These are phyloP conservation scores for Pyronema omphalodes DNA, from an alignment of 495 filamentous ascomycete species.

Conservation along the genomic window DNA sequence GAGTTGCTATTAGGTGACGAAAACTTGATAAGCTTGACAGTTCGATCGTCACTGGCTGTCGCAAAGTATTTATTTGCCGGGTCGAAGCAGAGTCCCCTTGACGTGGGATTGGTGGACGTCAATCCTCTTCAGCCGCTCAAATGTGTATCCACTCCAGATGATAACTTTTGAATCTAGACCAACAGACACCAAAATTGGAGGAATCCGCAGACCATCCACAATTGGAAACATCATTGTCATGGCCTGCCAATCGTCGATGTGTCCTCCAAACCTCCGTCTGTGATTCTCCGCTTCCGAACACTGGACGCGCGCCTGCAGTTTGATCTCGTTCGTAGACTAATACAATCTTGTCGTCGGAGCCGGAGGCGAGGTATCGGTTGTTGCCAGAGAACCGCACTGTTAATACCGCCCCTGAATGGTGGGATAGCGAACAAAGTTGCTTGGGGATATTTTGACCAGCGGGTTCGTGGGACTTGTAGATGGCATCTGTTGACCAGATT, in stretches of 20 bases:
- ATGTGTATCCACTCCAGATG: conserved; percentile 92
- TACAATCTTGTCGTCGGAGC: conserved; percentile 95
- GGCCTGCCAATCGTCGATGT: conserved; percentile 73
- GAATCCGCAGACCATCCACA: conserved; percentile 93
- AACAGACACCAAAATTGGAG: conserved; percentile 85
- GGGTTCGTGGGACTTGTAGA: conserved; percentile 56
- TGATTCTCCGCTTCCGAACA: conserved; percentile 65
- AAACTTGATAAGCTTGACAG: conserved; percentile 92
- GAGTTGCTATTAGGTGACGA: conserved; percentile 82
- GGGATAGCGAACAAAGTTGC: conserved; percentile 92
- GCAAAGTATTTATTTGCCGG: conserved; percentile 99
- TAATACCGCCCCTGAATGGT: conserved; percentile 93
- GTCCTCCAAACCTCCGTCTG: conserved; percentile 96
- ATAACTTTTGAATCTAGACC: conserved; percentile 96
- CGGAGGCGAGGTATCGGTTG: conserved; percentile 81
- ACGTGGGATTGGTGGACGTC: conserved; percentile 88
- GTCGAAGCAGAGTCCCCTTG: conserved; percentile 95
- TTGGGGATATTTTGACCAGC: conserved; percentile 55
- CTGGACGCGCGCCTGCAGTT: conserved; percentile 9
- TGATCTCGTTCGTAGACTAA: conserved; percentile 79
- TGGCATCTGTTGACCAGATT: conserved; percentile 91
- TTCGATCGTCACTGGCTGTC: conserved; percentile 88
- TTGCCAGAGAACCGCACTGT: conserved; percentile 90
- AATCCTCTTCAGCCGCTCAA: conserved; percentile 89
- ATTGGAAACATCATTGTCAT: conserved; percentile 98